Evolutionary conservation across 2,329 filamentous ascomycete species (phyloP).

Genomic region (Chaetomium olivaceum): DNA sequence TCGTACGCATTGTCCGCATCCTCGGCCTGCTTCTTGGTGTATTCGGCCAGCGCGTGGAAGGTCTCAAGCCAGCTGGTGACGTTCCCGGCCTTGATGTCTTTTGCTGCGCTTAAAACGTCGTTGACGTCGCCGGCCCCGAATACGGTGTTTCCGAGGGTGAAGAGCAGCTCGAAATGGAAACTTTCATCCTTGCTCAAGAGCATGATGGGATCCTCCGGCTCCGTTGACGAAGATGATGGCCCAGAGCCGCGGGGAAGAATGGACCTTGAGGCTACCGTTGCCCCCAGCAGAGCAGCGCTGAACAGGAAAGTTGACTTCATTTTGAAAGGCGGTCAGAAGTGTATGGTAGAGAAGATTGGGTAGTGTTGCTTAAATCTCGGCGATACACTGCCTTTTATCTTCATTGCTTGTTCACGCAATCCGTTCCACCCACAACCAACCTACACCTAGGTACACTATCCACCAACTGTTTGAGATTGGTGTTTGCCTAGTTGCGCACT

Average conservation of each 20-base stretch:
- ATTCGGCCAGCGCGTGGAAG: neutral
- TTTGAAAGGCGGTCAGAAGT: neutral
- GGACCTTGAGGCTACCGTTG: conserved; percentile 3
- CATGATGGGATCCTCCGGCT: conserved; percentile 4
- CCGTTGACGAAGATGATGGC: neutral
- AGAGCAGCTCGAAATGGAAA: conserved; percentile 3
- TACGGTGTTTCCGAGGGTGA: neutral
- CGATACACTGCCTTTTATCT: conserved; percentile 4
- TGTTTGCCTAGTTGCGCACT: neutral
- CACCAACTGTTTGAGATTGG: neutral
- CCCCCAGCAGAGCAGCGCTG: neutral
- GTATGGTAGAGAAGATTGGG: conserved; percentile 1
- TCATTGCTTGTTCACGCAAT: neutral
- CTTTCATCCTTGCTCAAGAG: neutral
- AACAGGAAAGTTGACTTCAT: conserved; percentile 4
- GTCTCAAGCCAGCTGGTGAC: neutral
- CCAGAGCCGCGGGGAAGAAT: conserved; percentile 1
- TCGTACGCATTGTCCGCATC: neutral
- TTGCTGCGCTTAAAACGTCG: neutral
- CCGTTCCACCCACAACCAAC: neutral
- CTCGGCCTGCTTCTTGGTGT: neutral
- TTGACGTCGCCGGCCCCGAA: neutral
- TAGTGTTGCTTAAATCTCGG: neutral
- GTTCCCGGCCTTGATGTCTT: neutral
- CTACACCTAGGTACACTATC: neutral